Evolutionary conservation across 106 monocot genomes (phyloP), one percentile per base, ranked within the genome.

Genomic region (Dendrobium officinale): DNA sequence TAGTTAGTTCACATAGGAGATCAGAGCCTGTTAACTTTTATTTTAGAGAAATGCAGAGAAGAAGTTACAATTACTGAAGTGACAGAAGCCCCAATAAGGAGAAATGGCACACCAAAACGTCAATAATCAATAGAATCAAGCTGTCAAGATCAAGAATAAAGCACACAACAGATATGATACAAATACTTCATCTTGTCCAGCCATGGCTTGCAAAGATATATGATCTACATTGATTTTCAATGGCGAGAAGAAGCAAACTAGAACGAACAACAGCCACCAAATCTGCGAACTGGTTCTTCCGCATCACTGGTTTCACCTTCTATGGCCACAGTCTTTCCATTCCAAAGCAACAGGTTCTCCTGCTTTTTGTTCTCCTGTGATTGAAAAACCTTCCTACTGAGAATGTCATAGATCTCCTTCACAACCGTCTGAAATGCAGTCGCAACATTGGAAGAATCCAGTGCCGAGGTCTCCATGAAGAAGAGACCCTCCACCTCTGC

Each of bases 331-430:
- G 66, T 58, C 18, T 76, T 82, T 1, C 76, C 82, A 66, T 76
- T 77, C 47, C 82, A 76, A 41, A 77, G 77, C 1, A 74, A 74
- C 44, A 43, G 66, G 44, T 44, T 64, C 42, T 77, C 42, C 51
- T 51, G 51, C 82, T 76, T 76, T 44, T 82, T 75, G 40, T 58
- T 51, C 56, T 82, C 82, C 76, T 82, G 76, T 44, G 76, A 77
- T 43, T 77, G 82, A 24, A 82, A 77, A 1, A 82, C 82, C 47
- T 82, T 82, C 48, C 82, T 82, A 3, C 82, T 82, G 29, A 82
- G 19, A 42, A 82, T 82, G 54, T 77, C 82, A 20, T 82, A 82
- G 22, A 82, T 80, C 73, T 82, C 82, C 47, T 82, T 82, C 29
- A 82, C 64, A 22, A 82, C 76, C 0, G 82, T 82, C 45, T 82